Conservation (phyloP, 2,329 filamentous ascomycete genomes). For the Fusarium sp. region DNA sequence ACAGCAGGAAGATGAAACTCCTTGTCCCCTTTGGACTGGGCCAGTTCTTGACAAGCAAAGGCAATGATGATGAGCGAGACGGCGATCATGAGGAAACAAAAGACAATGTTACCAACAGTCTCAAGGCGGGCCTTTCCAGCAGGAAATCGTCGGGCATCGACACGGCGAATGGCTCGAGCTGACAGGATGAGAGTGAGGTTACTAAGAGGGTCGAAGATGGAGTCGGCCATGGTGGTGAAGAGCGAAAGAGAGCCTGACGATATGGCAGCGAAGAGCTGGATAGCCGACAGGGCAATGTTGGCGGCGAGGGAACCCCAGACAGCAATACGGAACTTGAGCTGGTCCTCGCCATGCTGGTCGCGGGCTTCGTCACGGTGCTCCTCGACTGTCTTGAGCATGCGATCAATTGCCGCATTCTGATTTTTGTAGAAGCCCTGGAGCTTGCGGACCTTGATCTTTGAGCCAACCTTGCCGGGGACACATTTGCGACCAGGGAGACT, state of each 20-base stretch:
- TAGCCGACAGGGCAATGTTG: slow-evolving; percentile 80
- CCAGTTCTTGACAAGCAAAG: slow-evolving; percentile 81
- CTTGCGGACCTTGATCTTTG: slow-evolving; percentile 61
- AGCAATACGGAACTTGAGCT: slow-evolving; percentile 78
- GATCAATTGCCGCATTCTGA: slow-evolving; percentile 94
- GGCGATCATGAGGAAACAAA: slow-evolving; percentile 95
- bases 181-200: slow-evolving; percentile 90
- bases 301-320: slow-evolving; percentile 79
- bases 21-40: slow-evolving; percentile 67
- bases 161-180: slow-evolving; percentile 87
- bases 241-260: slow-evolving; percentile 92
- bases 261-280: slow-evolving; percentile 91
- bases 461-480: slow-evolving; percentile 39
- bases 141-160: slow-evolving; percentile 88
- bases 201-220: slow-evolving; percentile 91
- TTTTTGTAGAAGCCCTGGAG: slow-evolving; percentile 86
- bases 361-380: slow-evolving; percentile 87
- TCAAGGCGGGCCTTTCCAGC: slow-evolving; percentile 94
- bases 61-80: slow-evolving; percentile 95
- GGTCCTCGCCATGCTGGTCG: slow-evolving; percentile 84
- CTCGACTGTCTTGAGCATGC: slow-evolving; percentile 91
- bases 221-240: slow-evolving; percentile 97
- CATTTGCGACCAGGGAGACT: slow-evolving; percentile 49
- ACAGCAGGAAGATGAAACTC: slow-evolving; percentile 85
- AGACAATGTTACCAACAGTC: slow-evolving; percentile 94